Base-by-base conservation (phyloP, 371 early-diverging fungal species). In the Mucor sp. region DNA sequence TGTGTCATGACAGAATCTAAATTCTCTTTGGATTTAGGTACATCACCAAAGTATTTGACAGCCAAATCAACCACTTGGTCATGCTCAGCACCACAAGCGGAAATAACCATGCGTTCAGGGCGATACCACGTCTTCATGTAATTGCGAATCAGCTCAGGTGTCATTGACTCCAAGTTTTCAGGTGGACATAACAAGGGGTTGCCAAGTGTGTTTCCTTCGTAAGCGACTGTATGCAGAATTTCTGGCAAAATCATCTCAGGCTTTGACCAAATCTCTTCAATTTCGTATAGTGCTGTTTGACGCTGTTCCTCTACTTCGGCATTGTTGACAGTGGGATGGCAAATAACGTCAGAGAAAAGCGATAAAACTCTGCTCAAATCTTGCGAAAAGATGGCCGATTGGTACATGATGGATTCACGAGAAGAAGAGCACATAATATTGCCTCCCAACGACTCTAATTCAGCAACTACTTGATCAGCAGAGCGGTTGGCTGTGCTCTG, bases 351-450 rank as follows among this genome's bases (percentile, higher is more conserved):
- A 0, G 93, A 89, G 67, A 96, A 89, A 19, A 96, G 81, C 9
- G 86, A 71, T 37, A 95, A 62, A 19, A 94, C 88, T 23, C 86
- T 80, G 5, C 84, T 80, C 11, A 96, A 76, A 74, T 95, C 95
- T 70, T 93, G 89, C 15, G 87, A 88, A 74, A 97, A 94, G 25
- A 97, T 91, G 4, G 96, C 89, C 0, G 94, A 91, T 77, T 96
- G 97, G 75, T 95, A 96, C 90, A 96, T 93, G 76, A 97, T 93
- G 56, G 90, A 88, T 77, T 98, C 99, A 21, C 97, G 90, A n/a
- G 94, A 90, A 39, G 93, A 89, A 33, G 94, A 92, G 58, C 96
- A 92, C 84, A 90, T 89, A 33, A 97, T 86, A 61, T 95, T 96
- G 23, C 97, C 97, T 15, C 97, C 97, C 19, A 97, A 78, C 21